Percentiles rank a stretch among this genome's conserved stretches.
phyloP scores from a whole-genome alignment of 2,329 filamentous ascomycete genomes.

The Sporothrix inflata region DNA sequence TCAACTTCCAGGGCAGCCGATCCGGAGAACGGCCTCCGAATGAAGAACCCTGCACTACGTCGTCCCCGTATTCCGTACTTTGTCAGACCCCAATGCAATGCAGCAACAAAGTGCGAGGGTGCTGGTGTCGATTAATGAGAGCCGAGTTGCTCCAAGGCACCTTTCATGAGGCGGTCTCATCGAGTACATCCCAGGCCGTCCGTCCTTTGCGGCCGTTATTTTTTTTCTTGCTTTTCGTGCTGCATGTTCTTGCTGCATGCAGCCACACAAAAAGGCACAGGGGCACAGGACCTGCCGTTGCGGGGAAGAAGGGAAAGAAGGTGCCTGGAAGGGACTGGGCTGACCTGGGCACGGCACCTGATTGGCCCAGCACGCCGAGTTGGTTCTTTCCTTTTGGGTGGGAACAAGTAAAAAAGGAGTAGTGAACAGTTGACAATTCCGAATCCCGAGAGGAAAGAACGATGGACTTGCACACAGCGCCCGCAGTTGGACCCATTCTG shows the following conservation, averaged over 20 bases:
- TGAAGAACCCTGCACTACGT: background rate
- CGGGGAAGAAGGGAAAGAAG: slow-evolving; percentile 1
- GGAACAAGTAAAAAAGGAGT: background rate
- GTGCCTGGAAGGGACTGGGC: background rate
- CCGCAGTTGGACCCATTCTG: too few relatives aligned
- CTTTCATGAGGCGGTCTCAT: background rate
- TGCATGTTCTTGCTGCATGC: too few relatives aligned
- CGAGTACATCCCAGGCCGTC: background rate
- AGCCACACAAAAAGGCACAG: slow-evolving; percentile 4
- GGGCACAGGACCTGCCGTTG: slow-evolving; percentile 1
- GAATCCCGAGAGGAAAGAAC: slow-evolving; percentile 16
- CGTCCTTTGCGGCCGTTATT: background rate
- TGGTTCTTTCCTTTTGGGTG: background rate
- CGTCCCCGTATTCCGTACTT: background rate
- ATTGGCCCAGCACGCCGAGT: background rate
- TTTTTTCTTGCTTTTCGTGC: background rate
- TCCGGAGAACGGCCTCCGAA: background rate
- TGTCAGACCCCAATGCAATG: background rate
- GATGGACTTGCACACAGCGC: background rate
- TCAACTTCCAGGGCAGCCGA: background rate
- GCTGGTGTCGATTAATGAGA: background rate
- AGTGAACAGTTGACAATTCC: slow-evolving; percentile 13
- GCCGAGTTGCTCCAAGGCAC: background rate
- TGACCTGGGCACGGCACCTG: background rate
- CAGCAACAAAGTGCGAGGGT: background rate